These are phyloP conservation scores for Mycena olivaceomarginata DNA, from an alignment of 768 basidiomycete species.

Conservation along the genomic window DNA sequence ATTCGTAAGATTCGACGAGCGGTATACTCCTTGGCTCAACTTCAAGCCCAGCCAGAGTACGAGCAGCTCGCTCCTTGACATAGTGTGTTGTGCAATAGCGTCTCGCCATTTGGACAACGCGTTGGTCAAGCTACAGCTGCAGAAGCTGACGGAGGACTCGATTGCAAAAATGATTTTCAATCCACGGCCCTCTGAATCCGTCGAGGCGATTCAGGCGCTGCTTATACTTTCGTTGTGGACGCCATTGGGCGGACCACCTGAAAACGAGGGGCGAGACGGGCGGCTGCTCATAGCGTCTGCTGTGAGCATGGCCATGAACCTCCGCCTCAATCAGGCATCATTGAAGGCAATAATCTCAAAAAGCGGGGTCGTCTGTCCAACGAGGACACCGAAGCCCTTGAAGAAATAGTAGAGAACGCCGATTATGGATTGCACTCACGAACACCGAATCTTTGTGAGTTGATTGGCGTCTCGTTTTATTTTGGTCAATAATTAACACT, in stretches of 20 bases:
- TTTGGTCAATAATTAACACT: constrained; percentile 14
- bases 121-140: constrained; percentile 43
- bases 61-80: constrained; percentile 55
- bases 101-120: constrained; percentile 60
- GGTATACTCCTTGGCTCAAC: constrained; percentile 66
- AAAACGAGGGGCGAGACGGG: constrained; percentile 52
- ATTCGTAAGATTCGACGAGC: constrained; percentile 64
- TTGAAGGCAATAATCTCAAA: constrained; percentile 4
- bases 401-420: constrained; percentile 60
- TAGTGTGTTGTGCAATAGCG: constrained; percentile 65
- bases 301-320: constrained; percentile 66
- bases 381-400: constrained; percentile 49
- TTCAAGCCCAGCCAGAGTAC: constrained; percentile 55
- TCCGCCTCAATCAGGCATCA: constrained; percentile 60
- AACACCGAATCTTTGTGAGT: constrained; percentile 58
- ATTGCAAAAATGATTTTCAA: constrained; percentile 61
- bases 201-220: constrained; percentile 61
- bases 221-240: constrained; percentile 64
- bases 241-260: constrained; percentile 46
- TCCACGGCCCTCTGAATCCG: constrained; percentile 57
- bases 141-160: constrained; percentile 59
- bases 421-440: constrained; percentile 60
- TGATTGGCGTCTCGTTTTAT: constrained; percentile 26
- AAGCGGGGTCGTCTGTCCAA: constrained; percentile 38
- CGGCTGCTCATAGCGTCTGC: constrained; percentile 62